phyloP scores from a whole-genome alignment of 1,284 basidiomycete species.

The Moniliophthora roreri region DNA sequence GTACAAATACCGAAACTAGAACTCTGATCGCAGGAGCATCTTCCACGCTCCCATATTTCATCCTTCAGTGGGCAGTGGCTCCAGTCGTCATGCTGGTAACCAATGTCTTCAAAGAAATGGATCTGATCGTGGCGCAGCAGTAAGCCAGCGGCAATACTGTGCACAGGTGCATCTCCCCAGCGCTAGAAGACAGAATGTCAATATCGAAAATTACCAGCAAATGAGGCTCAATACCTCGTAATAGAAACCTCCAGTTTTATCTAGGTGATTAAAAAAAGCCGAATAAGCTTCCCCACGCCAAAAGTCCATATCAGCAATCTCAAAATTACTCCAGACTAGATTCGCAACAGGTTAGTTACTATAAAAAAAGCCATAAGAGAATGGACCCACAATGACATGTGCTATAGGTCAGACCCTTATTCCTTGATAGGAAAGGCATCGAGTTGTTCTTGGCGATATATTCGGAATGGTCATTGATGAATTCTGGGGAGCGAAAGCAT shows the following conservation, averaged over 20 bases:
- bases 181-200: conserved; percentile 30
- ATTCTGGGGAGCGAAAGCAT: conserved; percentile 41
- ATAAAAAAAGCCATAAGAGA: neutral
- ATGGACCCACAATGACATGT: conserved; percentile 62
- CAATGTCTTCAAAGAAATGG: conserved; percentile 59
- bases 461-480: conserved; percentile 58
- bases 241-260: conserved; percentile 69
- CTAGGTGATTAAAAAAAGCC: conserved; percentile 70
- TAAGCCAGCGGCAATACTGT: conserved; percentile 66
- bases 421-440: conserved; percentile 64
- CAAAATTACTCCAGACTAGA: conserved; percentile 69
- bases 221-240: conserved; percentile 48
- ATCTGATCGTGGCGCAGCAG: conserved; percentile 63
- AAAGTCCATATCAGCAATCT: conserved; percentile 69
- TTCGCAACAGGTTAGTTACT: neutral
- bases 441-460: conserved; percentile 53
- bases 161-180: conserved; percentile 77
- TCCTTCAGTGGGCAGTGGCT: conserved; percentile 49
- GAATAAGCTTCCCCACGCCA: conserved; percentile 67
- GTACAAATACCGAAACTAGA: conserved; percentile 37
- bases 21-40: conserved; percentile 43
- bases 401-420: conserved; percentile 64
- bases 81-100: conserved; percentile 53
- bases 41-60: conserved; percentile 39
- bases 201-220: neutral